Base-by-base conservation (phyloP, 345 rosid genomes). In the Citrus cavaleriei region DNA sequence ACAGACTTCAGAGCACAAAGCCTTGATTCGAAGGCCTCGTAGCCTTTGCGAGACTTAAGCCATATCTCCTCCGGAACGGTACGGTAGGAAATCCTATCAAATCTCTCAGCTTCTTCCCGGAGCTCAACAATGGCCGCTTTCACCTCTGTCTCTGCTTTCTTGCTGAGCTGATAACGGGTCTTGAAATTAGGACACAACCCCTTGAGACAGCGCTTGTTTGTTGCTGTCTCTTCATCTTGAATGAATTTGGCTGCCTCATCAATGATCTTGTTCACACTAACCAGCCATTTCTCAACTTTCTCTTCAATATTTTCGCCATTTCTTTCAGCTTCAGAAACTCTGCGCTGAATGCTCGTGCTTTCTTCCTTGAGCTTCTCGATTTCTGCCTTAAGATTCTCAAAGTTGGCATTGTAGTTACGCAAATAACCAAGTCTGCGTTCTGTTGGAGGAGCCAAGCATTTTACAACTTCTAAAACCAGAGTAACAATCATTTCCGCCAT, bases 1-100 rank as follows among this genome's bases (percentile, higher is more conserved):
- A 80, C 58, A 4, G 55, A 35, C 18, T 58, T 59, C 68, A 83
- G 0, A 37, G 30, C 22, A 1, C 21, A 28, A 57, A 51, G 24
- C 65, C 83, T 83, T 37, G 83, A 83, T 25, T 80, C 70, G 13
- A 80, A 73, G 7, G 58, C 34, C 72, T 63, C 25, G 28, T 68
- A 77, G 9, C 46, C 40, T 63, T 49, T 57, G 57, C 7, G 10
- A 6, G 77, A 21, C 0, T 51, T 2, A 0, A 77, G 70, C 58
- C 32, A 40, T 63, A 72, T 73, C 42, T 34, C 76, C 54, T 67
- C 57, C 1, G 69, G 79, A 60, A 54, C 35, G 42, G 59, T 14
- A 5, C 22, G 69, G 22, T 58, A 28, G 19, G 57, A 32, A 42
- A 83, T 42, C 28, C 19, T 14, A 25, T 2, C 51, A 24, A 79